phyloP scores from a whole-genome alignment of 1,284 basidiomycete species.

The Neonothopanus nambi region DNA sequence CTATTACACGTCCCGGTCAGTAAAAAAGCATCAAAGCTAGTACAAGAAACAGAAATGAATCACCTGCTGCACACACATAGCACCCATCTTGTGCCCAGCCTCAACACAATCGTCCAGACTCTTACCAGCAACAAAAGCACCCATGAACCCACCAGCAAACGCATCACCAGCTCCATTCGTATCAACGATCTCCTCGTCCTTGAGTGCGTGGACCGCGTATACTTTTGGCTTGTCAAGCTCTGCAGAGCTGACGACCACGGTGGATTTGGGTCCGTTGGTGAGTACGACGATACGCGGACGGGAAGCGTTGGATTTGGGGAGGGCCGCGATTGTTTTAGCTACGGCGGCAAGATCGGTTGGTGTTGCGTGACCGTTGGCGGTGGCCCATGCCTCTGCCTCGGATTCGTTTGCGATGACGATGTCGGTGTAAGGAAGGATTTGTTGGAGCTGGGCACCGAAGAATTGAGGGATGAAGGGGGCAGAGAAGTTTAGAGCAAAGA shows the following conservation, averaged over 20 bases:
- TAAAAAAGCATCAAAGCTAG: background rate
- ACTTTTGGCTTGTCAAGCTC: conserved; percentile 55
- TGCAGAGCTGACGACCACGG: conserved; percentile 73
- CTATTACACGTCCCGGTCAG: conserved; percentile 32
- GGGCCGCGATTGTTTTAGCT: conserved; percentile 71
- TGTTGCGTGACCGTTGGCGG: conserved; percentile 57
- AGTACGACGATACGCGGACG: conserved; percentile 86
- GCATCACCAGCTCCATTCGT: conserved; percentile 99
- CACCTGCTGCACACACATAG: conserved; percentile 88
- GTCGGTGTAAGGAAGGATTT: conserved; percentile 83
- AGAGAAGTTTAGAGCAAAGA: conserved; percentile 91
- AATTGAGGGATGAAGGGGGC: conserved; percentile 98
- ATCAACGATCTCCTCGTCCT: conserved; percentile 82
- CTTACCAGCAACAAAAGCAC: conserved; percentile 84
- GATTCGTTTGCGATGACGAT: conserved; percentile 93
- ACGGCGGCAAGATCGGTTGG: conserved; percentile 68
- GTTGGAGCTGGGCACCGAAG: conserved; percentile 82
- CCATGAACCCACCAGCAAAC: conserved; percentile 97
- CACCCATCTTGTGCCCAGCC: conserved; percentile 87
- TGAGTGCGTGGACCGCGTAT: conserved; percentile 66
- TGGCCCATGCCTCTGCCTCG: conserved; percentile 89
- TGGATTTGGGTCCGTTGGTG: conserved; percentile 87
- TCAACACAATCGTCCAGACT: conserved; percentile 77
- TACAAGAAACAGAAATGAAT: conserved; percentile 26
- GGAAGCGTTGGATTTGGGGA: conserved; percentile 69